Conservation (phyloP, 2,329 filamentous ascomycete genomes). For the Trichoderma gracile region DNA sequence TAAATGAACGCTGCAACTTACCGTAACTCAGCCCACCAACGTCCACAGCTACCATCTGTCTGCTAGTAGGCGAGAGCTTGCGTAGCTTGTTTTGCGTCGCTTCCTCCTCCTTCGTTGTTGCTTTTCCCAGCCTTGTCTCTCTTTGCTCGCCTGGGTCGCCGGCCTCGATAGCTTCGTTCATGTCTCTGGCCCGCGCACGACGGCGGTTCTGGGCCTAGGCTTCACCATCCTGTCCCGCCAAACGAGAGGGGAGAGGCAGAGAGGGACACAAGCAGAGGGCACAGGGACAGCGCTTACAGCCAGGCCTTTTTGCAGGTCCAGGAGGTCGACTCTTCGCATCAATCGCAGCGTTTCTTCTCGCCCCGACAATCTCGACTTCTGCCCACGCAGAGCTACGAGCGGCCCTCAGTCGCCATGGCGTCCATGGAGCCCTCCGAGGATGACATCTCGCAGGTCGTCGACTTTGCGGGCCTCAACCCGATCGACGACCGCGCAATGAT, state of each 20-base stretch:
- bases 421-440: conserved; percentile 42
- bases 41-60: neutral
- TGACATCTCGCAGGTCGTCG: conserved; percentile 44
- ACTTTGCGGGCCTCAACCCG: conserved; percentile 43
- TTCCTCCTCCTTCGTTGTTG: neutral
- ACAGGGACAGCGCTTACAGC: neutral
- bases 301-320: neutral
- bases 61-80: conserved; percentile 1
- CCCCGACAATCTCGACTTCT: neutral
- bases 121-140: neutral
- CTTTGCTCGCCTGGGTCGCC: neutral
- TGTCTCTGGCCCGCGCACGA: conserved; percentile 18
- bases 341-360: neutral
- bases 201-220: conserved; percentile 14
- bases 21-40: neutral
- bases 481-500: conserved; percentile 44
- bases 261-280: neutral
- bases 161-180: neutral
- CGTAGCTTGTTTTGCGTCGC: conserved; percentile 11
- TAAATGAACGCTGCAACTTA: too few relatives aligned
- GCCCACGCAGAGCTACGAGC: neutral
- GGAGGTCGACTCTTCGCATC: neutral
- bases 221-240: neutral
- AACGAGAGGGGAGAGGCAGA: conserved; percentile 7
- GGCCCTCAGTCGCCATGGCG: conserved; percentile 33